Evolutionary conservation across 495 filamentous ascomycete species (phyloP).

Genomic region (Penicillium salamii): DNA sequence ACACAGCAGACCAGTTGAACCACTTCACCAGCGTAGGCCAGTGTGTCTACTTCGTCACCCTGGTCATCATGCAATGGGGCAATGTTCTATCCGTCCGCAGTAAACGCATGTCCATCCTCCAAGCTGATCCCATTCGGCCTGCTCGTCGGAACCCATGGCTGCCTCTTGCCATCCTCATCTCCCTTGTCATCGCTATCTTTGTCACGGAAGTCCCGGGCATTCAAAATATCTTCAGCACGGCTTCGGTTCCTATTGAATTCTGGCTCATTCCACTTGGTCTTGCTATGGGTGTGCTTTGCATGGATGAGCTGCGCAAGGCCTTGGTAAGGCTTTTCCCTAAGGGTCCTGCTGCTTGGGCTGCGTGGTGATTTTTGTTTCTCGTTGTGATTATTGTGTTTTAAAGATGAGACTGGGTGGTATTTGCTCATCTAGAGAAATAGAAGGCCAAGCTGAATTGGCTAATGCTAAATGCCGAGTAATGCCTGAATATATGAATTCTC

Average conservation of each 20-base stretch:
- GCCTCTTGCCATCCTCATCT: conserved; percentile 38
- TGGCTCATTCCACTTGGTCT: conserved; percentile 51
- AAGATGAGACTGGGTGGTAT: too few species aligned
- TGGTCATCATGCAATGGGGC: conserved; percentile 57
- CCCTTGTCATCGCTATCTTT: conserved; percentile 49
- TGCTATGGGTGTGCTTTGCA: conserved; percentile 45
- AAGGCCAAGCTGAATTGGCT: too few species aligned
- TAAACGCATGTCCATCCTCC: conserved; percentile 47
- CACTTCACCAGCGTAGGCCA: conserved; percentile 52
- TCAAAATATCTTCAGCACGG: conserved; percentile 46
- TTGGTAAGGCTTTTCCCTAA: conserved; percentile 43
- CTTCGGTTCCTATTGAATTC: conserved; percentile 46
- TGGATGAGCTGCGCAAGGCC: conserved; percentile 50
- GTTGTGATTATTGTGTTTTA: neutral
- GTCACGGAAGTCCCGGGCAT: conserved; percentile 50
- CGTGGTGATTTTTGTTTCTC: conserved; percentile 34
- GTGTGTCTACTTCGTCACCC: conserved; percentile 69
- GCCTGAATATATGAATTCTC: too few species aligned
- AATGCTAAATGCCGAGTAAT: too few species aligned
- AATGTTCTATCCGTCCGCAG: conserved; percentile 50
- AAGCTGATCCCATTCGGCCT: conserved; percentile 50
- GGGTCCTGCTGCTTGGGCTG: conserved; percentile 37
- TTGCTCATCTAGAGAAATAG: neutral
- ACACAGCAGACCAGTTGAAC: conserved; percentile 36
- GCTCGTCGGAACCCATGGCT: conserved; percentile 50